A percentile compares a stretch with the other conserved stretches of the same genome.
Conservation (phyloP, 2,329 filamentous ascomycete genomes). For the Aspergillus sclerotialis region DNA sequence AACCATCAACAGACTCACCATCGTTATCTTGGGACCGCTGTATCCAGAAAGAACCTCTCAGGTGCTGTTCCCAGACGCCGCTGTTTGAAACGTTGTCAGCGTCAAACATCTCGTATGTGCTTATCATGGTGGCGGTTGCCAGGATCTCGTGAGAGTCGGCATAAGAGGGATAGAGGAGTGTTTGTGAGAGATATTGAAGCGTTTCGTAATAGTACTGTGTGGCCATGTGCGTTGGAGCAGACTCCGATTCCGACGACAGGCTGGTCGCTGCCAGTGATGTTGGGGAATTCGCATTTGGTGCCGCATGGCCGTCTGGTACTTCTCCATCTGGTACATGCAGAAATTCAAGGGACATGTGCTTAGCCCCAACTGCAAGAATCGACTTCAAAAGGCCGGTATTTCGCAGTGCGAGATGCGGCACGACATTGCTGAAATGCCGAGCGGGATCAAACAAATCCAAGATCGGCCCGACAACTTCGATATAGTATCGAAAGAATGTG, state of each 20-base stretch:
- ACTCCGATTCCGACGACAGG: not conserved
- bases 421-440: slow-evolving; percentile 12
- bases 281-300: no score
- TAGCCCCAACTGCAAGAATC: no score
- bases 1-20: slow-evolving; percentile 49
- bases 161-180: no score
- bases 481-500: no score
- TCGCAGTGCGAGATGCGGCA: slow-evolving; percentile 9
- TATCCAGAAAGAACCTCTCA: slow-evolving; percentile 60
- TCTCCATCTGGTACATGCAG: no score
- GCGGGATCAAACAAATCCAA: slow-evolving; percentile 13
- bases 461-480: no score
- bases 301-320: no score
- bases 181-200: no score
- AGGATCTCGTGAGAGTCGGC: slow-evolving; percentile 50
- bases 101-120: slow-evolving; percentile 59
- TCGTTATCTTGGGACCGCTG: slow-evolving; percentile 54
- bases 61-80: slow-evolving; percentile 55
- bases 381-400: no score
- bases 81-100: slow-evolving; percentile 44
- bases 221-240: slow-evolving; percentile 7
- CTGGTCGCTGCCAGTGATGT: no score
- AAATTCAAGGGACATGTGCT: no score
- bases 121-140: slow-evolving; percentile 52
- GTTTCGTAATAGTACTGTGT: no score